phyloP scores from a whole-genome alignment of 2,329 filamentous ascomycete species.

The Phialocephala subalpina region DNA sequence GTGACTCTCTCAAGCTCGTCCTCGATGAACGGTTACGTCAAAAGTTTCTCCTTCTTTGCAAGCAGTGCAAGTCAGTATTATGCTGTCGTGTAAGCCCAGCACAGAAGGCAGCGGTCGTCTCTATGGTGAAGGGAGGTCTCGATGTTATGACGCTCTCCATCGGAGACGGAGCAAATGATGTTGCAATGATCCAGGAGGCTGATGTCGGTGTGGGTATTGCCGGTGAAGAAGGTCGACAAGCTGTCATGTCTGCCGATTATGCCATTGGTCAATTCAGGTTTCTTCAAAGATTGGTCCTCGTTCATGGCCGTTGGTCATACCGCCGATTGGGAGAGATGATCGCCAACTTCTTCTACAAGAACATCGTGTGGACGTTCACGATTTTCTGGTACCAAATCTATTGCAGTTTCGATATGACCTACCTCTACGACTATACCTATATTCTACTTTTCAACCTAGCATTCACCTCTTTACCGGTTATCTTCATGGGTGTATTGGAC shows the following conservation, averaged over 20 bases:
- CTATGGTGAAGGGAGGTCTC: conserved; percentile 92
- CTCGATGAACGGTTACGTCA: conserved; percentile 84
- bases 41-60: conserved; percentile 94
- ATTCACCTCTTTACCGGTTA: conserved; percentile 94
- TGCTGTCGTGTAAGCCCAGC: conserved; percentile 97
- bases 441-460: conserved; percentile 96
- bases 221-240: conserved; percentile 89
- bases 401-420: conserved; percentile 95
- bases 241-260: conserved; percentile 96
- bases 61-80: conserved; percentile 94
- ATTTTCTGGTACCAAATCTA: conserved; percentile 99
- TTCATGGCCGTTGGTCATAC: conserved; percentile 97
- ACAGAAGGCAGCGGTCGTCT: conserved; percentile 96
- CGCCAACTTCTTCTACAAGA: conserved; percentile 99
- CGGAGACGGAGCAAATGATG: conserved; percentile 93
- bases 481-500: conserved; percentile 95
- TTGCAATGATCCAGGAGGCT: conserved; percentile 97
- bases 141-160: conserved; percentile 97
- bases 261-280: conserved; percentile 95
- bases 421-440: conserved; percentile 97
- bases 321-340: conserved; percentile 90
- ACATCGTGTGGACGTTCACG: conserved; percentile 95
- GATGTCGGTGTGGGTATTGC: conserved; percentile 97
- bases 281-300: conserved; percentile 82
- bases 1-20: conserved; percentile 89